Conservation (phyloP, 495 filamentous ascomycete species). For the Chaetomium fimeti region DNA sequence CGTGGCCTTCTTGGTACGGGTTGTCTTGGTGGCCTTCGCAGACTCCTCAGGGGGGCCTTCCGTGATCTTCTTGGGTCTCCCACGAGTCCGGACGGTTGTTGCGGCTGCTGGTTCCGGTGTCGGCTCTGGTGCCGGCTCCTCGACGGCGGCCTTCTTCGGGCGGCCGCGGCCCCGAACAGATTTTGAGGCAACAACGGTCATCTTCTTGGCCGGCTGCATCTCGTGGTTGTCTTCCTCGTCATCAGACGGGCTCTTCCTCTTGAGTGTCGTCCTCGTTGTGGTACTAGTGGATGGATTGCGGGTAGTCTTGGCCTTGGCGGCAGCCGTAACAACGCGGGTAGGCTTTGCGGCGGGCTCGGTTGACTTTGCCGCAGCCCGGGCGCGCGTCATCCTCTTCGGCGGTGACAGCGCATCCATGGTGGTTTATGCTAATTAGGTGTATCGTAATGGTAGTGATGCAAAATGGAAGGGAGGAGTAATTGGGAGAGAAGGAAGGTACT, state of each 20-base stretch:
- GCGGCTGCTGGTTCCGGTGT: conserved; percentile 22
- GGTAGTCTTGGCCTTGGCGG: conserved; percentile 43
- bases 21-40: conserved; percentile 33
- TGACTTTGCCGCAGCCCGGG: conserved; percentile 53
- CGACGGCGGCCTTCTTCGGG: conserved; percentile 42
- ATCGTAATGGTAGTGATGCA: too few relatives aligned
- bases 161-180: conserved; percentile 44
- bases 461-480: conserved; percentile 7
- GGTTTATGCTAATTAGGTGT: conserved; percentile 6
- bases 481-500: conserved; percentile 21
- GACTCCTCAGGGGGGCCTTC: conserved; percentile 34
- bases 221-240: conserved; percentile 45
- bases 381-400: conserved; percentile 60
- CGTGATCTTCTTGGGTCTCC: conserved; percentile 47
- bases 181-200: conserved; percentile 30
- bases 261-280: conserved; percentile 33
- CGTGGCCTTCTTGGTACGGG: conserved; percentile 38
- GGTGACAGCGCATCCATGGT: conserved; percentile 50
- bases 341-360: conserved; percentile 39
- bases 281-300: conserved; percentile 30
- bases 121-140: conserved; percentile 23
- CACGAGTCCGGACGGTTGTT: conserved; percentile 38
- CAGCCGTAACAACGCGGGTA: conserved; percentile 37
- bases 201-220: conserved; percentile 35
- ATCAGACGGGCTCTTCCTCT: conserved; percentile 50